Conservation (phyloP, 2,329 filamentous ascomycete genomes). For the Aspergillus uvarum region DNA sequence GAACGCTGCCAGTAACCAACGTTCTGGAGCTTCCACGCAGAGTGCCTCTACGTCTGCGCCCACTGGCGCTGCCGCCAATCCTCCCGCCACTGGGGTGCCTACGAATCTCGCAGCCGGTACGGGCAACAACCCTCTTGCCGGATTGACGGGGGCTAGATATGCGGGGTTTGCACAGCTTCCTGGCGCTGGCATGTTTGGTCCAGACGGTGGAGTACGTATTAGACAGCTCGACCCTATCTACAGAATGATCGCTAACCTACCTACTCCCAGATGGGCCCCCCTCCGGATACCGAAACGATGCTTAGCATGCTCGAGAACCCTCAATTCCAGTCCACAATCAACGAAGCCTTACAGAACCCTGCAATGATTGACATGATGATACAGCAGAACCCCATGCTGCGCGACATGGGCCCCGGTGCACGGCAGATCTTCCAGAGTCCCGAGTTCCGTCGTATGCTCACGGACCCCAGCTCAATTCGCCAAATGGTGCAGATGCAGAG, state of each 20-base stretch:
- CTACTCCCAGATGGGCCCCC: conserved; percentile 75
- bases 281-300: conserved; percentile 76
- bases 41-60: conserved; percentile 39
- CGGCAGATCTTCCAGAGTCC: conserved; percentile 86
- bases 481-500: conserved; percentile 81
- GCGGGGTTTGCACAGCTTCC: conserved; percentile 89
- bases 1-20: conserved; percentile 83
- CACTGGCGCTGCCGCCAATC: conserved; percentile 33
- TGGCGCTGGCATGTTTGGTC: conserved; percentile 83
- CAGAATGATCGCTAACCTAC: conserved; percentile 16
- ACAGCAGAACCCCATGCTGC: conserved; percentile 79
- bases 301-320: conserved; percentile 85
- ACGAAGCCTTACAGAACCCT: conserved; percentile 95
- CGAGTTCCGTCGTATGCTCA: conserved; percentile 87
- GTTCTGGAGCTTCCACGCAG: conserved; percentile 56
- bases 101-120: conserved; percentile 51
- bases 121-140: conserved; percentile 85
- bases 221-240: not conserved
- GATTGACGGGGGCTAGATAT: conserved; percentile 87
- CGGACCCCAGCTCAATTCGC: conserved; percentile 79
- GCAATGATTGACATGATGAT: conserved; percentile 93
- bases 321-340: conserved; percentile 81
- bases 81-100: conserved; percentile 43
- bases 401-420: conserved; percentile 68
- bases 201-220: conserved; percentile 81